phyloP scores from a whole-genome alignment of 1,284 basidiomycete genomes.

The Exobasidium cylindrosporum region DNA sequence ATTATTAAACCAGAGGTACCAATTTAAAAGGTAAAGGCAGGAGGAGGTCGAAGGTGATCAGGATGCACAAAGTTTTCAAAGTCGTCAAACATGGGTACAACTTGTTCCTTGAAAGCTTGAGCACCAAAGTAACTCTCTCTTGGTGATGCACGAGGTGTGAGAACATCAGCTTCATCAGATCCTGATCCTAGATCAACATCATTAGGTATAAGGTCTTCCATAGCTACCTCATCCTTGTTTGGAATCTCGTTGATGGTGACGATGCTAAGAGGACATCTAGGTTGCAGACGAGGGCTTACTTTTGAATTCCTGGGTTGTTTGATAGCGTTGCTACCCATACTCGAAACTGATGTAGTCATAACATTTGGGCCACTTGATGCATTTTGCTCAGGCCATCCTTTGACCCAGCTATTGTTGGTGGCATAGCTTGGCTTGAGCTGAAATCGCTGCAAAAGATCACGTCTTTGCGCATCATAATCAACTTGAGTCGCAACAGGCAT shows the following conservation, averaged over 20 bases:
- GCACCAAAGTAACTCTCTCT: neutral
- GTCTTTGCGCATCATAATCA: conserved; percentile 32
- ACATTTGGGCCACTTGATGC: neutral
- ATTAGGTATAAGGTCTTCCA: too few species aligned
- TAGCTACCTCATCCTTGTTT: neutral
- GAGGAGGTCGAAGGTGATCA: conserved; percentile 9
- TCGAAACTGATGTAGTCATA: neutral
- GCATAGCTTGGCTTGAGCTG: neutral
- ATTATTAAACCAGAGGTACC: too few species aligned
- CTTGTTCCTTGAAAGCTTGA: neutral
- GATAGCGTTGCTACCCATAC: neutral
- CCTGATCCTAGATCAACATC: neutral
- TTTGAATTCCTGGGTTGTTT: neutral
- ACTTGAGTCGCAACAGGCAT: conserved; percentile 43
- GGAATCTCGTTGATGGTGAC: neutral
- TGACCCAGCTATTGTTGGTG: neutral
- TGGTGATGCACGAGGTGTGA: conserved; percentile 2
- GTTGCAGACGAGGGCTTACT: neutral
- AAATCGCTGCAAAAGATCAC: neutral
- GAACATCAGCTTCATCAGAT: conserved; percentile 7
- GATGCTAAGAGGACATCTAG: neutral
- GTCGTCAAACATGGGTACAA: neutral
- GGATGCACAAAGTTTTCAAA: conserved; percentile 4
- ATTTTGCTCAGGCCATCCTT: neutral
- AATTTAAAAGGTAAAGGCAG: neutral